phyloP scores from a whole-genome alignment of 2,329 filamentous ascomycete genomes.

The Talaromyces sp. region DNA sequence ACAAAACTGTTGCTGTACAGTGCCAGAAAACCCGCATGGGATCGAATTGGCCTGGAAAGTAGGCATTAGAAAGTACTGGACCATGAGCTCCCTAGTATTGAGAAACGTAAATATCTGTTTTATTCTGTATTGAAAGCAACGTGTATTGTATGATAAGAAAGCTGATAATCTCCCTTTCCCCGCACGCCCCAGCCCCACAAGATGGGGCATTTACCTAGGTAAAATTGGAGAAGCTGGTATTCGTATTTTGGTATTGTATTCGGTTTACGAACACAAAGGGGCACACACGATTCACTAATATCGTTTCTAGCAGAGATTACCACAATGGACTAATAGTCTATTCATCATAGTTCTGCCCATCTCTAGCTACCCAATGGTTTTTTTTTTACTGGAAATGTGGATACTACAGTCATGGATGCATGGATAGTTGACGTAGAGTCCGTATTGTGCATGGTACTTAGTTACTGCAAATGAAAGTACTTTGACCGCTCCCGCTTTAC shows the following conservation, averaged over 20 bases:
- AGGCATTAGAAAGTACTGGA: not conserved
- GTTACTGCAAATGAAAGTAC: no score
- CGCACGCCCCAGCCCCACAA: slow-evolving; percentile 6
- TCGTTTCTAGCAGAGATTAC: no score
- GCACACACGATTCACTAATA: no score
- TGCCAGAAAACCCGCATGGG: not conserved
- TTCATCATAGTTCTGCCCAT: no score
- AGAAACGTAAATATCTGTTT: not conserved
- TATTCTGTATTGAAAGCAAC: not conserved
- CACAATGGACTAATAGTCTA: no score
- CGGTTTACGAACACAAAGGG: no score
- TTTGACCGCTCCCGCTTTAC: not conserved
- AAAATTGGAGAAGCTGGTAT: slow-evolving; percentile 6
- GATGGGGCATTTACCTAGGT: not conserved
- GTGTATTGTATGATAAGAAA: not conserved
- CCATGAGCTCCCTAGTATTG: not conserved
- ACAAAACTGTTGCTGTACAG: not conserved
- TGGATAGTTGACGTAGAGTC: no score
- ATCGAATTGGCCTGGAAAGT: not conserved
- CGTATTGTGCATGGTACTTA: not conserved
- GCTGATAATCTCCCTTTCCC: not conserved
- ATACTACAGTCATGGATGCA: no score
- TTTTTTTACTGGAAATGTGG: no score
- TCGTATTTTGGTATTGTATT: not conserved
- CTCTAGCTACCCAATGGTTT: no score